A percentile compares a stretch with the other conserved stretches of the same genome.
phyloP scores from a whole-genome alignment of 495 filamentous ascomycete genomes.

The Amphirosellinia nigrospora region DNA sequence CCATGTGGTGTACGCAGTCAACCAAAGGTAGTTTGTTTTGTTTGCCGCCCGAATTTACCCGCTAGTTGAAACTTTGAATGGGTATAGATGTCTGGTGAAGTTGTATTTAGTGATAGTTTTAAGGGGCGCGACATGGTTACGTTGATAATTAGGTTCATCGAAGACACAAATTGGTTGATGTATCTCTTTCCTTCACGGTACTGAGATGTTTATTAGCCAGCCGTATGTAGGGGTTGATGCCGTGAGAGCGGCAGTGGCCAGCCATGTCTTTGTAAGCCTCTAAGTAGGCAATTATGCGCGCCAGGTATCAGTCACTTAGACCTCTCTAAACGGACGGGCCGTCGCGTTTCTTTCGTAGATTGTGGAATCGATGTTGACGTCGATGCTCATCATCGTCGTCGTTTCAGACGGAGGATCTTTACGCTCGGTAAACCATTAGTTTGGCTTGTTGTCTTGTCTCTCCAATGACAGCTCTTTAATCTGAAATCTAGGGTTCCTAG shows the following conservation, averaged over 20 bases:
- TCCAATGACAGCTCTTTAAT: too few species aligned
- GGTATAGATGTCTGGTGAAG: background rate
- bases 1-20: background rate
- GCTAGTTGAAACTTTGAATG: background rate
- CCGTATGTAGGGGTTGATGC: too few species aligned
- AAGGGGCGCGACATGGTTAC: background rate
- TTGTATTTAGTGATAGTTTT: background rate
- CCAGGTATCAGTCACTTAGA: background rate
- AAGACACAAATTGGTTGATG: background rate
- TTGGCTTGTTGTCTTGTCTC: too few species aligned
- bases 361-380: too few species aligned
- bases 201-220: background rate
- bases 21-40: background rate
- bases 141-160: background rate
- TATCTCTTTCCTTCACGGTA: background rate
- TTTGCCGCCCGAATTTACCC: background rate
- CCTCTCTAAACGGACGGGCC: too few species aligned
- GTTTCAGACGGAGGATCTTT: too few species aligned
- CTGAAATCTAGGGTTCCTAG: too few species aligned
- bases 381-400: too few species aligned
- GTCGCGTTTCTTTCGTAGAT: too few species aligned
- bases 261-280: background rate
- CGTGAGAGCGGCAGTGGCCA: background rate
- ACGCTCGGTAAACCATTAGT: too few species aligned
- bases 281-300: background rate